Conservation (phyloP, 768 basidiomycete genomes). For the Amanita exitialis region DNA sequence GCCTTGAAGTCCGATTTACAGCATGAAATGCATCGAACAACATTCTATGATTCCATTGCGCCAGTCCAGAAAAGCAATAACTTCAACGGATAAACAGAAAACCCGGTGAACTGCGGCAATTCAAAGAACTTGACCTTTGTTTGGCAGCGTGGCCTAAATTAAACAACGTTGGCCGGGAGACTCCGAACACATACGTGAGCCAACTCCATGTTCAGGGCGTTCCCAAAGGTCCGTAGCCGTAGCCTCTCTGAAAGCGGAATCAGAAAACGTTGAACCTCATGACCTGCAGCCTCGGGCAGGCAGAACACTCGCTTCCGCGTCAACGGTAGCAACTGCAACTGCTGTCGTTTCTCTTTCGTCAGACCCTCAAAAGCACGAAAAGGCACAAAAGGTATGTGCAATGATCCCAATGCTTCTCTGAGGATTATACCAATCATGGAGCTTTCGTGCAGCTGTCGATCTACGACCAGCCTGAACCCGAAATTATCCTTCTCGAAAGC, state of each 20-base stretch:
- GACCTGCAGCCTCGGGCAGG: background rate
- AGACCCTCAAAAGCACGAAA: background rate
- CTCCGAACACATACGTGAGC: background rate
- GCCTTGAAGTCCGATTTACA: no score
- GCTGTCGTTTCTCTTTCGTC: background rate
- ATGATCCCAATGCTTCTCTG: background rate
- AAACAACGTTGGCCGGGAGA: background rate
- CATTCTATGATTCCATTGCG: no score
- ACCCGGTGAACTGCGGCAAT: no score
- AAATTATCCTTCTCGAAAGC: slow-evolving; percentile 64
- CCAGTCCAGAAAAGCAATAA: no score
- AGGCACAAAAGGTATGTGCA: background rate
- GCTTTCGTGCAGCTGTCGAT: slow-evolving; percentile 61
- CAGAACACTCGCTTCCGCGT: background rate
- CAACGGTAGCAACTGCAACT: background rate
- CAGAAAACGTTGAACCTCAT: background rate
- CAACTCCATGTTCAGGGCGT: slow-evolving; percentile 1
- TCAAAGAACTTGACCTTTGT: background rate
- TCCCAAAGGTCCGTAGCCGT: background rate
- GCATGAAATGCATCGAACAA: no score
- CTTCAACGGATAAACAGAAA: no score
- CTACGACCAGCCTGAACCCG: slow-evolving; percentile 55
- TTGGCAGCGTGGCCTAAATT: background rate
- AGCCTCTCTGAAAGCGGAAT: background rate
- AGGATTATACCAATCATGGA: no score